Evolutionary conservation across 495 filamentous ascomycete genomes (phyloP).

Genomic region (Lindgomyces ingoldianus): DNA sequence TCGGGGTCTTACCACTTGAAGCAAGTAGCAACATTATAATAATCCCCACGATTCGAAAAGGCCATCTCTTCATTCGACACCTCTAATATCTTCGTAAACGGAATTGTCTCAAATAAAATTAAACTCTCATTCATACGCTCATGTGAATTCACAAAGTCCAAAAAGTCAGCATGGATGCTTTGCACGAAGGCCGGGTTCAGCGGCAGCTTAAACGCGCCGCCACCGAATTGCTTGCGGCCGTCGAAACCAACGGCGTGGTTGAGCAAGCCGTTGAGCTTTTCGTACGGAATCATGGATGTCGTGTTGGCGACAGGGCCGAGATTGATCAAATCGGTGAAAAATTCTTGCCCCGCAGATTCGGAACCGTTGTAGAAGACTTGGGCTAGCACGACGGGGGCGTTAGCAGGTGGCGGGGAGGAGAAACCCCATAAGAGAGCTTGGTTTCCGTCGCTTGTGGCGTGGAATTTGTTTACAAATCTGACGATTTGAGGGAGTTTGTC

Average conservation of each 20-base stretch:
- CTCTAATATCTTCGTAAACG: constrained; percentile 27
- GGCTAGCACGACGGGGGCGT: constrained; percentile 47
- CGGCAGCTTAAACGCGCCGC: constrained; percentile 39
- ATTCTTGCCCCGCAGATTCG: constrained; percentile 45
- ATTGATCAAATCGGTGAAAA: constrained; percentile 44
- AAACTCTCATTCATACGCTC: constrained; percentile 31
- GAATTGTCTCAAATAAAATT: constrained; percentile 37
- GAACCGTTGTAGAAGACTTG: constrained; percentile 57
- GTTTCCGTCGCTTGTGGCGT: constrained; percentile 36
- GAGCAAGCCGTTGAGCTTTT: constrained; percentile 30
- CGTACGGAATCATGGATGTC: constrained; percentile 34
- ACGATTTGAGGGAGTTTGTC: constrained; percentile 49
- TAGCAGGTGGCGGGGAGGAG: constrained; percentile 46
- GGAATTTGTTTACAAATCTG: constrained; percentile 46
- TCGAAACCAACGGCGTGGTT: constrained; percentile 28
- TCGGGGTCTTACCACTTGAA: constrained; percentile 29
- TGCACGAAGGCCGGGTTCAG: constrained; percentile 32
- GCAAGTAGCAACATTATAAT: constrained; percentile 31
- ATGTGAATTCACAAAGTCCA: constrained; percentile 25
- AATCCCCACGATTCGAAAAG: constrained; percentile 36
- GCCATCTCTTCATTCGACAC: constrained; percentile 24
- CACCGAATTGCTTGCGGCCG: constrained; percentile 38
- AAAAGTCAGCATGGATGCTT: constrained; percentile 21
- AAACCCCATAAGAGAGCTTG: constrained; percentile 46
- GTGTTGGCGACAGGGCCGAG: constrained; percentile 35